Conservation (phyloP, 768 basidiomycete species). For the Boletellus emodensis region DNA sequence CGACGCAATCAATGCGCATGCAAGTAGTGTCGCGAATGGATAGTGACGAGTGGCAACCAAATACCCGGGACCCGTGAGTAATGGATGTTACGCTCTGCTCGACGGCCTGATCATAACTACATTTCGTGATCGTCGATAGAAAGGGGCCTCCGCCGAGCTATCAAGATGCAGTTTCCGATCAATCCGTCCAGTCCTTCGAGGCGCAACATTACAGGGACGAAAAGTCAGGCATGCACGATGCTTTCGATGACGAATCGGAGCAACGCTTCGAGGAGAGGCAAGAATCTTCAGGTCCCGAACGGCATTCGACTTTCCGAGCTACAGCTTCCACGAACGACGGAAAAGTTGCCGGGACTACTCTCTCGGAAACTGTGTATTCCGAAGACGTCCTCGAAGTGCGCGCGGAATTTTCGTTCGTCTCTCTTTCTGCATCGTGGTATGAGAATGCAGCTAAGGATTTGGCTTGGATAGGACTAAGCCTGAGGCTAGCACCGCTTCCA, state of each 20-base stretch:
- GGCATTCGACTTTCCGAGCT: neutral
- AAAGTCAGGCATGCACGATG: neutral
- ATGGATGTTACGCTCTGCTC: neutral
- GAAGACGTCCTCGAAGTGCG: neutral
- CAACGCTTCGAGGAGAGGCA: neutral
- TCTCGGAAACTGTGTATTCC: neutral
- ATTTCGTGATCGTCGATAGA: neutral
- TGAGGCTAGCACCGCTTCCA: neutral
- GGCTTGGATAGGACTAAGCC: neutral
- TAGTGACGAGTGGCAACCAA: neutral
- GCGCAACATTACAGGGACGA: neutral
- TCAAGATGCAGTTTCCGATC: slow-evolving; percentile 2
- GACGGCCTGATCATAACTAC: neutral
- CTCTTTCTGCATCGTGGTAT: neutral
- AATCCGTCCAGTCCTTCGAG: neutral
- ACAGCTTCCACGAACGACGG: neutral
- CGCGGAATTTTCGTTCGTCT: neutral
- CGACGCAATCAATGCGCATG: neutral
- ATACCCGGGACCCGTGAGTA: slow-evolving; percentile 4
- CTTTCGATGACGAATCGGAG: neutral
- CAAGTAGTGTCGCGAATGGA: neutral
- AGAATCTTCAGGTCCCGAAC: neutral
- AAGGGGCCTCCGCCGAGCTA: slow-evolving; percentile 15
- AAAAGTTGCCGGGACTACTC: neutral
- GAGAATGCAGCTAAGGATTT: neutral